Conservation (phyloP, 768 basidiomycete genomes). For the Kondoa subrosea region DNA sequence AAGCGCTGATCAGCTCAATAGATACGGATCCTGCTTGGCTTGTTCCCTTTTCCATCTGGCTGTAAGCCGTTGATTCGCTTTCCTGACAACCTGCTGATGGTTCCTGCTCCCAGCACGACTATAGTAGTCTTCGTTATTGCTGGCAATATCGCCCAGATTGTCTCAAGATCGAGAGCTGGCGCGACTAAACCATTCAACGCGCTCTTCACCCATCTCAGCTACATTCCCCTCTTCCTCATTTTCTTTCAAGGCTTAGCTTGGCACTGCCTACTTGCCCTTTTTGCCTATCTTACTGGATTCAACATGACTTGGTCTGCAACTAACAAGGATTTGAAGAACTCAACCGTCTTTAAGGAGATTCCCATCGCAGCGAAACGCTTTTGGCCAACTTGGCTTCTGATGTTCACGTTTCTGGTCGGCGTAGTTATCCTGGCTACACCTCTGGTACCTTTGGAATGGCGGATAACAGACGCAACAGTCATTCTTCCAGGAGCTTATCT, state of each 20-base stretch:
- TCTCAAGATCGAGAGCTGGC: neutral
- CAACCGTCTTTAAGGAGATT: constrained; percentile 80
- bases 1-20: neutral
- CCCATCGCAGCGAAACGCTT: constrained; percentile 68
- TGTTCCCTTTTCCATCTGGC: neutral
- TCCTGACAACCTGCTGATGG: neutral
- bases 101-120: neutral
- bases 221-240: neutral
- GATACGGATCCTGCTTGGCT: neutral
- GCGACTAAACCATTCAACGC: neutral
- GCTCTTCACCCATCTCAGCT: neutral
- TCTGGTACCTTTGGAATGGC: neutral
- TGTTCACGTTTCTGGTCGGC: neutral
- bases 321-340: constrained; percentile 68
- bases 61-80: neutral
- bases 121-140: neutral
- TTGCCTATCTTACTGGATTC: constrained; percentile 45
- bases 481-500: neutral
- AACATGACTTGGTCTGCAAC: constrained; percentile 57
- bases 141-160: neutral
- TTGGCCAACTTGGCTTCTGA: constrained; percentile 38
- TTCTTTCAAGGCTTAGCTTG: constrained; percentile 35
- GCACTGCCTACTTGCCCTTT: constrained; percentile 46
- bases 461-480: neutral
- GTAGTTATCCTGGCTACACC: neutral